These are phyloP conservation scores for Termitomyces sp. DNA, from an alignment of 768 basidiomycete genomes.

Conservation along the genomic window DNA sequence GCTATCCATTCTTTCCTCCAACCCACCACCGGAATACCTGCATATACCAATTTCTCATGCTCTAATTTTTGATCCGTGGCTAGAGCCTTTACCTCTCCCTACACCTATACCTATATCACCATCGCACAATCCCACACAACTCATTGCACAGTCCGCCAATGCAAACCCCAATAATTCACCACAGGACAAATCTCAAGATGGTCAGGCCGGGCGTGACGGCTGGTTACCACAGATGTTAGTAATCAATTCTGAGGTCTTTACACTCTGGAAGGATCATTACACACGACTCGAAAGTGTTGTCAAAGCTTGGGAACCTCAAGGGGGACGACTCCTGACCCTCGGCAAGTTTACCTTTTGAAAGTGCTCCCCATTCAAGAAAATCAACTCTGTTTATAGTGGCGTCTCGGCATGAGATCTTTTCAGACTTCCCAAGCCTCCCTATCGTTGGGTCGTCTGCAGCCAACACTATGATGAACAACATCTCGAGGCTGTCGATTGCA, in stretches of 20 bases:
- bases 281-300: slow-evolving; percentile 48
- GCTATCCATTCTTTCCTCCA: slow-evolving; percentile 53
- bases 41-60: slow-evolving; percentile 52
- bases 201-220: neutral
- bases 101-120: slow-evolving; percentile 36
- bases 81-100: slow-evolving; percentile 66
- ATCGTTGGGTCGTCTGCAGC: slow-evolving; percentile 29
- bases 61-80: slow-evolving; percentile 78
- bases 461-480: slow-evolving; percentile 27
- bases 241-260: slow-evolving; percentile 75
- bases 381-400: slow-evolving; percentile 26
- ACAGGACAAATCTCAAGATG: slow-evolving; percentile 3
- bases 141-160: slow-evolving; percentile 6
- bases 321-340: slow-evolving; percentile 40
- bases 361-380: neutral
- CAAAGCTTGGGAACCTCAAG: slow-evolving; percentile 47
- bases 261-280: slow-evolving; percentile 77
- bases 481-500: slow-evolving; percentile 32
- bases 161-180: slow-evolving; percentile 1
- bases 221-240: slow-evolving; percentile 45
- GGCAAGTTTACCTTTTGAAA: slow-evolving; percentile 24
- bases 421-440: slow-evolving; percentile 44
- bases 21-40: slow-evolving; percentile 34
- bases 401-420: slow-evolving; percentile 41
- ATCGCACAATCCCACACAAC: slow-evolving; percentile 1